Evolutionary conservation across 345 rosid species (phyloP).

Genomic region (Anastatica hierochuntica): DNA sequence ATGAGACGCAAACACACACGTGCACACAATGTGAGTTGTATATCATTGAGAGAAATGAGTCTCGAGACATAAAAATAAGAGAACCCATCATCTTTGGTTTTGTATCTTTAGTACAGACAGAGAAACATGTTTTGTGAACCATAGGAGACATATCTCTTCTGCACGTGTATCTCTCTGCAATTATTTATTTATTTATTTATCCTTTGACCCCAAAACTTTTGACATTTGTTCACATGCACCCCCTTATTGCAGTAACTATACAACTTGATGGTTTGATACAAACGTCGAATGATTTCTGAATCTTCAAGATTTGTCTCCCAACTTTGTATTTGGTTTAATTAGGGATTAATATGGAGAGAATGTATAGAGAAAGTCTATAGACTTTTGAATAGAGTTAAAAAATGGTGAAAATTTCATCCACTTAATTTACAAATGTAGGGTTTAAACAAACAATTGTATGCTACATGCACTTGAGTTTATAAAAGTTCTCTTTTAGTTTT

Average conservation of each 20-base stretch:
- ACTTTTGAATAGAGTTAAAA: too few species aligned
- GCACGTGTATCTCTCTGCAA: conserved; percentile 28
- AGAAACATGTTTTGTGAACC: conserved; percentile 29
- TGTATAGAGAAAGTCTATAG: neutral
- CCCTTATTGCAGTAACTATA: neutral
- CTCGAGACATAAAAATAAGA: neutral
- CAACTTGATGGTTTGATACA: too few species aligned
- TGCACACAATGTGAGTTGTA: conserved; percentile 25
- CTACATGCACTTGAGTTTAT: too few species aligned
- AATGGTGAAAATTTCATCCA: neutral
- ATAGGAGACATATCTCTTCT: conserved; percentile 24
- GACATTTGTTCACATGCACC: conserved; percentile 22
- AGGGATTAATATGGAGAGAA: neutral
- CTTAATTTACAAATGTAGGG: too few species aligned
- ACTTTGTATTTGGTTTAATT: neutral
- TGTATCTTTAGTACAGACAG: conserved; percentile 23
- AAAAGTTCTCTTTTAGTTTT: too few species aligned
- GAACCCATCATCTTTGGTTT: conserved; percentile 27
- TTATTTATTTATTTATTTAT: neutral
- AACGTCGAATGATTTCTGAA: too few species aligned
- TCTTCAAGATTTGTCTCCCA: too few species aligned
- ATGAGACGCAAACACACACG: conserved; percentile 24
- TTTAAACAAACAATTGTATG: too few species aligned
- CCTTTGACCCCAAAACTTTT: neutral
- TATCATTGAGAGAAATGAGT: conserved; percentile 11